Evolutionary conservation across 257 asterid genomes (phyloP), one percentile per base, ranked within the genome.

Genomic region (Striga asiatica): DNA sequence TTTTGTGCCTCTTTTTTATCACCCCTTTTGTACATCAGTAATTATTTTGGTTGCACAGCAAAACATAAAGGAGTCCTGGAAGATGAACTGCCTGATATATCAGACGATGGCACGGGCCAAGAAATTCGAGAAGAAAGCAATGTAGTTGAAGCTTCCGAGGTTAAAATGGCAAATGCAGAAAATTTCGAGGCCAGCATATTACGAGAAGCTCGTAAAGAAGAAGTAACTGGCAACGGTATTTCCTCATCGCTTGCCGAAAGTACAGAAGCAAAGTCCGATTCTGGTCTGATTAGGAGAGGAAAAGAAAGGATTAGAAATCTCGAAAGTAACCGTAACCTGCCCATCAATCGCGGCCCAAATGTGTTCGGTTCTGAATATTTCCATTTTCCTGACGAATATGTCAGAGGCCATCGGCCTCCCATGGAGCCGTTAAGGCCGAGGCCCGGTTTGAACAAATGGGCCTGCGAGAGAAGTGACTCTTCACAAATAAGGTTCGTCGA

Each of bases 1-100:
- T 39, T 0, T 39, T 39, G 21, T 39, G 46, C 2, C 18, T 39
- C n/a, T 0, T 0, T 6, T 42, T 5, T 39, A 3, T 39, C 14
- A n/a, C n/a, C n/a, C 17, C 17, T 18, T 16, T 39, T 39, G 5
- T 14, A 5, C 4, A 9, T 65, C 27, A 13, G 50, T 17, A 12
- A 39, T 42, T 66, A 19, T 32, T 61, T 66, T 74, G 58, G 43
- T 67, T 66, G 19, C 49, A 29, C 85, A 89, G 97, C 93, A 0
- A 79, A 83, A 39, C 78, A 63, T 60, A 81, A 72, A 64, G 95
- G 74, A 61, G 22, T 55, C 60, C 12, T 65, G 53, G 84, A 76
- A 12, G 93, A 76, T 71, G 76, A 74, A 13, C 46, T 61, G 61
- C 56, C 70, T 12, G 82, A 77, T 78, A 42, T 61, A 53, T 66